These are phyloP conservation scores for Leccinum ochraceum DNA, from an alignment of 768 basidiomycete species.

Conservation along the genomic window DNA sequence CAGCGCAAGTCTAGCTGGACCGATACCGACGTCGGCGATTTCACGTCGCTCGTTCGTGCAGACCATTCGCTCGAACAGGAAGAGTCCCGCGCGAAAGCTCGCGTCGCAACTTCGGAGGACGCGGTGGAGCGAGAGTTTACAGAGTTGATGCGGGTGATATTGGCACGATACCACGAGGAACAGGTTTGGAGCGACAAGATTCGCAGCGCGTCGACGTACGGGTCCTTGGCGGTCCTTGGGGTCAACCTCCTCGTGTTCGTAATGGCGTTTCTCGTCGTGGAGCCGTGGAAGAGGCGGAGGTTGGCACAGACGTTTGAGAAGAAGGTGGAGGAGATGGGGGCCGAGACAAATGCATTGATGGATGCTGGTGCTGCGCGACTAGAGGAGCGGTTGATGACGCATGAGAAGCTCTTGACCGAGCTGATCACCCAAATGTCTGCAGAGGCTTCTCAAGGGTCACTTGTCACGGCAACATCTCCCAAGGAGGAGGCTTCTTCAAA, in stretches of 20 bases:
- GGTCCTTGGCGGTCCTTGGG: conserved; percentile 79
- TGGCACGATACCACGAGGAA: conserved; percentile 95
- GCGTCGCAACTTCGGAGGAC: conserved; percentile 69
- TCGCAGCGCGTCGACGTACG: conserved; percentile 92
- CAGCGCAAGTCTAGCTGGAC: conserved; percentile 94
- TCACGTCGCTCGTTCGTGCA: conserved; percentile 86
- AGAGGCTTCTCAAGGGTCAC: conserved; percentile 15
- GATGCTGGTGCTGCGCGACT: conserved; percentile 51
- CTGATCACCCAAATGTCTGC: conserved; percentile 24
- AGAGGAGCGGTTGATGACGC: conserved; percentile 47
- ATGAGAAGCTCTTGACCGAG: conserved; percentile 39
- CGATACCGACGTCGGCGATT: conserved; percentile 82
- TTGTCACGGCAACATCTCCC: conserved; percentile 3
- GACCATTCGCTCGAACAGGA: conserved; percentile 87
- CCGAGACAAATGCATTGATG: conserved; percentile 42
- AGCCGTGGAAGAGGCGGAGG: conserved; percentile 92
- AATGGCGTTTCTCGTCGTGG: conserved; percentile 85
- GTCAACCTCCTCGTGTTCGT: conserved; percentile 92
- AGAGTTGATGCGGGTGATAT: conserved; percentile 84
- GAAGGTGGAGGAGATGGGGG: conserved; percentile 64
- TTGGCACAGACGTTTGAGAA: conserved; percentile 89
- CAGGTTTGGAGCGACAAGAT: conserved; percentile 99
- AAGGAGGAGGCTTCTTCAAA: conserved; percentile 8
- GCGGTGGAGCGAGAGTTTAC: conserved; percentile 86
- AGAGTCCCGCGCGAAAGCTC: conserved; percentile 68